Conservation (phyloP, 2,329 filamentous ascomycete genomes). For the Fusarium armeniacum region DNA sequence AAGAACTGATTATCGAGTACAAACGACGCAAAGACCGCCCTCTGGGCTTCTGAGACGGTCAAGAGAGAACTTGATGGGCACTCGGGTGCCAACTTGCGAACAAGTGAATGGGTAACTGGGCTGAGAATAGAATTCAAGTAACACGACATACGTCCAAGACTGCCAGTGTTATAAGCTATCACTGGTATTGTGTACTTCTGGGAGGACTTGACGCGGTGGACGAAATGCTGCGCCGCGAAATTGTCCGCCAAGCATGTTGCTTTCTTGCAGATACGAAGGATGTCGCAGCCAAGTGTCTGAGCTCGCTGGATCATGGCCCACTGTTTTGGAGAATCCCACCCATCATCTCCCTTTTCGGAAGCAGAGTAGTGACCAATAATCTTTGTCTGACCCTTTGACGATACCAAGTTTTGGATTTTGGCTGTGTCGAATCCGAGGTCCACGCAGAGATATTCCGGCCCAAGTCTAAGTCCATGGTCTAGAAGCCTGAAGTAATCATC, state of each 20-base stretch:
- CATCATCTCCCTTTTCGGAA: not conserved
- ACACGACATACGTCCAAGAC: conserved; percentile 5
- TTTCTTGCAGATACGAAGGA: not conserved
- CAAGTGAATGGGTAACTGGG: conserved; percentile 7
- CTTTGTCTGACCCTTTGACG: not conserved
- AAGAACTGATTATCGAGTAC: not conserved
- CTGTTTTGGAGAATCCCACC: conserved; percentile 3
- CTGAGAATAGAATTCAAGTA: conserved; percentile 10
- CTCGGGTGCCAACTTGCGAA: accelerated
- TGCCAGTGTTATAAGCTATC: conserved; percentile 12
- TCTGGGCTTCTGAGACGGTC: conserved; percentile 8
- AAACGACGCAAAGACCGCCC: not conserved
- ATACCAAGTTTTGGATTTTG: not conserved
- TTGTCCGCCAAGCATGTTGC: conserved; percentile 10
- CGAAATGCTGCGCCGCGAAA: conserved; percentile 8
- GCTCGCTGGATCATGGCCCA: conserved; percentile 2
- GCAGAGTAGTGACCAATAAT: not conserved
- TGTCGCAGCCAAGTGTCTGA: conserved; percentile 6
- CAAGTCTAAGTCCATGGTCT: not conserved
- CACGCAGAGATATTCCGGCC: conserved; percentile 4
- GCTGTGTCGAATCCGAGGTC: not conserved
- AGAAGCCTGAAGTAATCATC: not conserved
- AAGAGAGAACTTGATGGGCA: not conserved
- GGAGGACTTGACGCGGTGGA: not conserved
- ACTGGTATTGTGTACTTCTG: not conserved